A percentile compares a stretch with the other conserved stretches of the same genome.
Conservation (phyloP, 331 rosid genomes). For the Pyrus hybrid region DNA sequence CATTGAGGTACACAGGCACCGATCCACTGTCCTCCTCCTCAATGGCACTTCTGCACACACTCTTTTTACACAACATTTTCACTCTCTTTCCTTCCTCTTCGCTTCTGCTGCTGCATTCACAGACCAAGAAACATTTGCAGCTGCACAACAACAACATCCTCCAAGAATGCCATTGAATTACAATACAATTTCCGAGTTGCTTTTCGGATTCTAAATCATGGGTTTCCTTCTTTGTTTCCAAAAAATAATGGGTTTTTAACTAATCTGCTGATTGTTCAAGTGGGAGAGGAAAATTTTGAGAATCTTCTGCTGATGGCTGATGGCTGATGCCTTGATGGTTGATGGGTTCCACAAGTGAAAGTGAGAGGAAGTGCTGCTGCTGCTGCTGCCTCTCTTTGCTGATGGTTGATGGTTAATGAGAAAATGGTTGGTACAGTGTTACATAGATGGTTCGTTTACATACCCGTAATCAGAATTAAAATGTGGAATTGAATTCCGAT, state of each 20-base stretch:
- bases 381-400: neutral
- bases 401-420: neutral
- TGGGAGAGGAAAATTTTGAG: conserved; percentile 12
- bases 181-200: neutral
- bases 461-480: too few species aligned
- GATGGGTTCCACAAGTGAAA: conserved; percentile 35
- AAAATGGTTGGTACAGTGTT: neutral
- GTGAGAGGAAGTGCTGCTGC: conserved; percentile 7
- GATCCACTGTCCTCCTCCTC: conserved; percentile 39
- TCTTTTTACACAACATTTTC: conserved; percentile 50
- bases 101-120: neutral
- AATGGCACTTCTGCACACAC: conserved; percentile 12
- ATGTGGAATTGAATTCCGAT: too few species aligned
- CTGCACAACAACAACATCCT: neutral
- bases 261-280: neutral
- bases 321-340: neutral
- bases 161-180: neutral
- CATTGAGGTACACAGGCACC: conserved; percentile 78
- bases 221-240: neutral
- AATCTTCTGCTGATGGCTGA: conserved; percentile 15
- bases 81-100: conserved; percentile 1
- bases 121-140: neutral
- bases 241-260: conserved; percentile 1
- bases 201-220: neutral
- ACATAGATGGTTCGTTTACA: too few species aligned